These are phyloP conservation scores for Ogataea paraovalis DNA, from an alignment of 805 yeast species.

Conservation along the genomic window DNA sequence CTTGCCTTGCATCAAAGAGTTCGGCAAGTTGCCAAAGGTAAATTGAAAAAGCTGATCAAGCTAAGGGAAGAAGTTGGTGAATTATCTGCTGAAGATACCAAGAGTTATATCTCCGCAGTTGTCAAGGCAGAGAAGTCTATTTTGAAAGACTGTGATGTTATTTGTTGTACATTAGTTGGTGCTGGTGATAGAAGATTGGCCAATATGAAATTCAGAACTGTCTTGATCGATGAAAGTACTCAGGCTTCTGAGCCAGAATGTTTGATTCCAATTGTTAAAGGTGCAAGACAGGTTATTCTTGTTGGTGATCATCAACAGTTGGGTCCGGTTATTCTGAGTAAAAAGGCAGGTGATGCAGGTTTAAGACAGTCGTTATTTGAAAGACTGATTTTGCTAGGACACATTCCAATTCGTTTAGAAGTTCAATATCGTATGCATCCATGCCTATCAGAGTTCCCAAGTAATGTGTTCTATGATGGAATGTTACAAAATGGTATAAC, in stretches of 20 bases:
- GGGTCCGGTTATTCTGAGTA: conserved; percentile 85
- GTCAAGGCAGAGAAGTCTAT: conserved; percentile 46
- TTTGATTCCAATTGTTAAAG: conserved; percentile 82
- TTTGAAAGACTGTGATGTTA: conserved; percentile 62
- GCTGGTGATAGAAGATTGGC: conserved; percentile 74
- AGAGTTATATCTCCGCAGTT: conserved; percentile 37
- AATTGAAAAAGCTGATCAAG: conserved; percentile 53
- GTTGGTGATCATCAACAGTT: conserved; percentile 95
- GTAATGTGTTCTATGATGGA: conserved; percentile 92
- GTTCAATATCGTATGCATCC: conserved; percentile 98
- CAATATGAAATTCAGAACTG: conserved; percentile 61
- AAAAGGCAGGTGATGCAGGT: conserved; percentile 82
- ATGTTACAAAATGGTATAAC: conserved; percentile 89
- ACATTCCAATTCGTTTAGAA: conserved; percentile 78
- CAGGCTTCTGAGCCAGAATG: conserved; percentile 94
- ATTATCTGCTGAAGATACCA: conserved; percentile 51
- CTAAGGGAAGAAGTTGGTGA: conserved; percentile 68
- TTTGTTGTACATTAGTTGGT: conserved; percentile 90
- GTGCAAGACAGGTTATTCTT: conserved; percentile 82
- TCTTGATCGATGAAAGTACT: conserved; percentile 87
- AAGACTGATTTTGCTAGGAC: conserved; percentile 76
- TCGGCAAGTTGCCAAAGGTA: conserved; percentile 44
- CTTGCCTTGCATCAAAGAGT: conserved; percentile 56
- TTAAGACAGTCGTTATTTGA: conserved; percentile 84
- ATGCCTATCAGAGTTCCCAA: conserved; percentile 76